Percentiles rank a stretch among this genome's conserved stretches.
Evolutionary conservation across 2,329 filamentous ascomycete species (phyloP).

Genomic region (Myriosclerotinia scirpicola): DNA sequence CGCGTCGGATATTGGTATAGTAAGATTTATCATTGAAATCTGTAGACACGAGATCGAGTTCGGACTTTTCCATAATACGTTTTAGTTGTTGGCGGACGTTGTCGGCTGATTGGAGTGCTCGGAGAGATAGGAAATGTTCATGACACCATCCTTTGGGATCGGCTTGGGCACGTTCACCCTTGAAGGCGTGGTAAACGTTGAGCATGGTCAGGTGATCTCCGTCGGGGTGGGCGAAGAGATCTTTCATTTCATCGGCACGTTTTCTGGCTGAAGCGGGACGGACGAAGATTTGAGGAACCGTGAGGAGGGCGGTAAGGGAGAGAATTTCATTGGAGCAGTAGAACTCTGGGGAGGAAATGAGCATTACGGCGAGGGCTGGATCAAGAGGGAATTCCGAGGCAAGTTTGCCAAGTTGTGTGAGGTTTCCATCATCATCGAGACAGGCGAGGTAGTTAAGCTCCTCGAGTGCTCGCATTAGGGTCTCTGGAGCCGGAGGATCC

Average conservation of each 20-base stretch:
- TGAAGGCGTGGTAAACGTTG: constrained; percentile 98
- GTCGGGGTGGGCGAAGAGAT: constrained; percentile 85
- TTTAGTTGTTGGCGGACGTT: constrained; percentile 89
- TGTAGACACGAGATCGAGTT: constrained; percentile 82
- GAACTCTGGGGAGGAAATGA: constrained; percentile 96
- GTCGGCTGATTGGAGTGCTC: constrained; percentile 87
- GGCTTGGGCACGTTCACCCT: constrained; percentile 65
- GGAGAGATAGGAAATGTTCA: constrained; percentile 89
- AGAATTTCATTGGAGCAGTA: constrained; percentile 98
- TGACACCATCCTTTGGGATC: constrained; percentile 92
- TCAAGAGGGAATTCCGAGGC: constrained; percentile 96
- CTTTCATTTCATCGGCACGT: constrained; percentile 96
- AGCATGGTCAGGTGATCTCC: constrained; percentile 95
- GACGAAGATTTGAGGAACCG: constrained; percentile 90
- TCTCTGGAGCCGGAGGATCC: constrained; percentile 97
- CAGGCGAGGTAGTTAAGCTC: constrained; percentile 97
- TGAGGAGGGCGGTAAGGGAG: constrained; percentile 89
- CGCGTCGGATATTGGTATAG: constrained; percentile 94
- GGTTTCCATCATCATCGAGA: constrained; percentile 91
- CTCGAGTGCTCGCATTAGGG: constrained; percentile 95
- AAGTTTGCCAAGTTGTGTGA: constrained; percentile 80
- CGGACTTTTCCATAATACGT: constrained; percentile 94
- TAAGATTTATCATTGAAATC: constrained; percentile 95
- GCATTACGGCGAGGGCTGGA: constrained; percentile 91
- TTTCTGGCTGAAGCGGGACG: constrained; percentile 83